These are phyloP conservation scores for Tuber melanosporum DNA, from an alignment of 495 filamentous ascomycete species.

Conservation along the genomic window DNA sequence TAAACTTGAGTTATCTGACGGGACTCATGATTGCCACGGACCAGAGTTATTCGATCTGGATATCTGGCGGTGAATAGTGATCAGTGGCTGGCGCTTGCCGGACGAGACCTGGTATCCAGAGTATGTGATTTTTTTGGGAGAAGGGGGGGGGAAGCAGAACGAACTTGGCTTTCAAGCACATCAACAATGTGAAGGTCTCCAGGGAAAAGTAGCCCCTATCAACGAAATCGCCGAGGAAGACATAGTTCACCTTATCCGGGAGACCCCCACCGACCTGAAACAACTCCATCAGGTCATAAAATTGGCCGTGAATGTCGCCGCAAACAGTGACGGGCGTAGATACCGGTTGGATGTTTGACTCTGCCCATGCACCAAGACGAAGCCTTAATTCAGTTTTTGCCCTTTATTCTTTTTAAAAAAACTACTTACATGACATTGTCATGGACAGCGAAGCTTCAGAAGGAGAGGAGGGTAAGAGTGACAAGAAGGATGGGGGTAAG, in stretches of 20 bases:
- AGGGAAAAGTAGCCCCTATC: conserved; percentile 96
- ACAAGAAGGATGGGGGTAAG: not conserved
- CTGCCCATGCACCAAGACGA: conserved; percentile 45
- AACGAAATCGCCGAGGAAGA: conserved; percentile 96
- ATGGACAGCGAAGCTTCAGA: not conserved
- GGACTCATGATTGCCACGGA: conserved; percentile 96
- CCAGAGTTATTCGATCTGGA: conserved; percentile 87
- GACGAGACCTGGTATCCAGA: not conserved
- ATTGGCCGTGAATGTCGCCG: conserved; percentile 97
- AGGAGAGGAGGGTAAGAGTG: not conserved
- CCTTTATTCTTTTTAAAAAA: conserved; percentile 14
- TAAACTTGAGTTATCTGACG: conserved; percentile 98
- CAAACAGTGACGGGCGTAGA: conserved; percentile 95
- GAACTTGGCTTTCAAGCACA: conserved; percentile 95
- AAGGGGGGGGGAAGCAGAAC: conserved; percentile 36
- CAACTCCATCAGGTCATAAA: conserved; percentile 94
- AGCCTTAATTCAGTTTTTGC: conserved; percentile 14
- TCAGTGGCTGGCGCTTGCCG: conserved; percentile 5
- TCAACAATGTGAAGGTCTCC: conserved; percentile 88
- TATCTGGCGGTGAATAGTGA: conserved; percentile 54
- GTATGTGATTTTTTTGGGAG: conserved; percentile 9
- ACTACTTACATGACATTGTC: conserved; percentile 28
- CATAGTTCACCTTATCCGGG: conserved; percentile 79
- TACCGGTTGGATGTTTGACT: conserved; percentile 97
- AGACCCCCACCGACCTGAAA: conserved; percentile 95